Conservation (phyloP, 108 stramenopile genomes). For the Pseudonitzschia pungens region DNA sequence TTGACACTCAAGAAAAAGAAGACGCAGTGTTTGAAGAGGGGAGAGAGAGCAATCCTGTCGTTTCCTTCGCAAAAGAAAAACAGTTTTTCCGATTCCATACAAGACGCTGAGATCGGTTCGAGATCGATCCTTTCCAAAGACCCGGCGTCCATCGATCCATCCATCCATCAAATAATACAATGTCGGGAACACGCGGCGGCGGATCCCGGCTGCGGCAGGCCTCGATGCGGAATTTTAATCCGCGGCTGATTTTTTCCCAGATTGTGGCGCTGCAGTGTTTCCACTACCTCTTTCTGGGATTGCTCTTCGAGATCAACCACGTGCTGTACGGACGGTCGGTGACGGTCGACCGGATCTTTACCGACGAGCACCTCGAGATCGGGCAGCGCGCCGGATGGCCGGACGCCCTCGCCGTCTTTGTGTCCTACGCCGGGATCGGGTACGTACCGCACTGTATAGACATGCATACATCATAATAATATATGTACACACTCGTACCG, state of each 20-base stretch:
- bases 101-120: no score
- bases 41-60: no score
- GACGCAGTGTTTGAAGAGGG: no score
- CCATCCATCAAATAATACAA: neutral
- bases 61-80: no score
- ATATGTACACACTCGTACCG: no score
- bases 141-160: no score
- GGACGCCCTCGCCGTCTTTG: constrained; percentile 62
- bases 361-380: constrained; percentile 59
- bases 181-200: constrained; percentile 9
- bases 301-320: constrained; percentile 71
- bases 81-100: no score
- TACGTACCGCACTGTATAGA: no score
- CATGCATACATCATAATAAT: no score
- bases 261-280: constrained; percentile 78
- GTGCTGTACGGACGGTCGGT: constrained; percentile 60
- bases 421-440: constrained; percentile 43
- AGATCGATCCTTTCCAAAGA: no score
- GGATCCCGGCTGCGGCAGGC: constrained; percentile 15
- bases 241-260: constrained; percentile 52
- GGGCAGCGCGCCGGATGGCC: constrained; percentile 68
- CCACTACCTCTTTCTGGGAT: constrained; percentile 70
- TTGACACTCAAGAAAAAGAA: no score
- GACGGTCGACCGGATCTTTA: constrained; percentile 82
- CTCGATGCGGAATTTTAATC: constrained; percentile 36